phyloP scores from a whole-genome alignment of 2,329 filamentous ascomycete species.

The Diaporthe citrichinensis region DNA sequence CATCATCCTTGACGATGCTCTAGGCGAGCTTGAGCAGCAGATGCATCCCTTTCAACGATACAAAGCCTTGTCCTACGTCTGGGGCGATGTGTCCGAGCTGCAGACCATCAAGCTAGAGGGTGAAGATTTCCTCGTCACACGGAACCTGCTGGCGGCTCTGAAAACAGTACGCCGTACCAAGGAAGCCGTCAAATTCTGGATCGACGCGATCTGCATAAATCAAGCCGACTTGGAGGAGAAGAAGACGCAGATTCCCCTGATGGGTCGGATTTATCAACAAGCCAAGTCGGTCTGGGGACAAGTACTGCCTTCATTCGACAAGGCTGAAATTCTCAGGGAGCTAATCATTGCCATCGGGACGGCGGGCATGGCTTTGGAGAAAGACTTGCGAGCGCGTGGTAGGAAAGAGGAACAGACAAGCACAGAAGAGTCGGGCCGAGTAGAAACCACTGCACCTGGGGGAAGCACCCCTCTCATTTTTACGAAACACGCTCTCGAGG shows the following conservation, averaged over 20 bases:
- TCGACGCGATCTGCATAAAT: slow-evolving; percentile 1
- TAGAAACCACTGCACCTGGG: rapidly evolving
- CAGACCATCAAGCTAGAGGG: slow-evolving; percentile 3
- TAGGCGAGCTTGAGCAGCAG: background rate
- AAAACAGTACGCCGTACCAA: background rate
- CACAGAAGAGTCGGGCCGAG: background rate
- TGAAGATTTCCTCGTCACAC: background rate
- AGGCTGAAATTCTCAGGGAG: background rate
- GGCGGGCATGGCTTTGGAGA: background rate
- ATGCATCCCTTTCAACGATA: background rate
- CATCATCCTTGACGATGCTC: background rate
- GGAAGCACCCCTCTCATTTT: background rate
- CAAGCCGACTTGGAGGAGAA: slow-evolving; percentile 1
- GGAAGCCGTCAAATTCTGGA: background rate
- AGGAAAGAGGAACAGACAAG: background rate
- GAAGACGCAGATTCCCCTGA: background rate
- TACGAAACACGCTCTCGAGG: background rate
- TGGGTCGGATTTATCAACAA: background rate
- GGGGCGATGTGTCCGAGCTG: background rate
- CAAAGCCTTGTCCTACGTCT: background rate
- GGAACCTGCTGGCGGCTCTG: background rate
- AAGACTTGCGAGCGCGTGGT: background rate
- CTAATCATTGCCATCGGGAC: background rate
- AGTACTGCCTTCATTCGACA: background rate
- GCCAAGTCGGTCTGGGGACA: background rate